Percentiles rank a stretch among this genome's conserved stretches.
Evolutionary conservation across 148 eudicot species (phyloP).

Genomic region (Rhododendron mucronatum): DNA sequence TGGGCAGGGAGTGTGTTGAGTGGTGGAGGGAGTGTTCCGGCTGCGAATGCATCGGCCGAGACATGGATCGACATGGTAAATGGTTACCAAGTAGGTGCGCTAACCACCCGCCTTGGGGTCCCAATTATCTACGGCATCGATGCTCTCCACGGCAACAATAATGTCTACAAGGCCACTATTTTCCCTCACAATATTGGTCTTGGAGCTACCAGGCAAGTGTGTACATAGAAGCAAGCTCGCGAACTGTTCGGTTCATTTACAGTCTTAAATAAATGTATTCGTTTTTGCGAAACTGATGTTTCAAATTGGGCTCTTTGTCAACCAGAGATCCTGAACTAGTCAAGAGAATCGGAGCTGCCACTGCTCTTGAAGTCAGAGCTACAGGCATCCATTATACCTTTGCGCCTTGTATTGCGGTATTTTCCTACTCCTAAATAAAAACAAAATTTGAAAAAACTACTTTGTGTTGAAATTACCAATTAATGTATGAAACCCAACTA

Average conservation of each 20-base stretch:
- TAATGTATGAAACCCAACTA: background rate
- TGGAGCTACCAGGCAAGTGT: background rate
- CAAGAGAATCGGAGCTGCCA: background rate
- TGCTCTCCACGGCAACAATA: background rate
- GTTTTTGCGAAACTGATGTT: background rate
- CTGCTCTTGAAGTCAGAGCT: background rate
- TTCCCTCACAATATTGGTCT: background rate
- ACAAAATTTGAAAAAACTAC: background rate
- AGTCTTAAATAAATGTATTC: background rate
- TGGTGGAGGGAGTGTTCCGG: background rate
- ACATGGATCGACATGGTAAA: background rate
- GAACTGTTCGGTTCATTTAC: no score
- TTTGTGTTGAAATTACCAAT: background rate
- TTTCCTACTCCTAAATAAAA: background rate
- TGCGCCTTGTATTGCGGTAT: background rate
- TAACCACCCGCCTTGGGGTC: background rate
- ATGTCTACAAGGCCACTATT: background rate
- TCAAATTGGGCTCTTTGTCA: background rate
- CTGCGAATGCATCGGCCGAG: background rate
- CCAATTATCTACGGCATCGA: background rate
- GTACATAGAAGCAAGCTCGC: background rate
- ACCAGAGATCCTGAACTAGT: background rate
- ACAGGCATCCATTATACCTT: background rate
- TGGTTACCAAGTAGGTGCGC: background rate
- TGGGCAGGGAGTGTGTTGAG: background rate